Base-by-base conservation (phyloP, 768 basidiomycete species). In the Crepidotus variabilis region DNA sequence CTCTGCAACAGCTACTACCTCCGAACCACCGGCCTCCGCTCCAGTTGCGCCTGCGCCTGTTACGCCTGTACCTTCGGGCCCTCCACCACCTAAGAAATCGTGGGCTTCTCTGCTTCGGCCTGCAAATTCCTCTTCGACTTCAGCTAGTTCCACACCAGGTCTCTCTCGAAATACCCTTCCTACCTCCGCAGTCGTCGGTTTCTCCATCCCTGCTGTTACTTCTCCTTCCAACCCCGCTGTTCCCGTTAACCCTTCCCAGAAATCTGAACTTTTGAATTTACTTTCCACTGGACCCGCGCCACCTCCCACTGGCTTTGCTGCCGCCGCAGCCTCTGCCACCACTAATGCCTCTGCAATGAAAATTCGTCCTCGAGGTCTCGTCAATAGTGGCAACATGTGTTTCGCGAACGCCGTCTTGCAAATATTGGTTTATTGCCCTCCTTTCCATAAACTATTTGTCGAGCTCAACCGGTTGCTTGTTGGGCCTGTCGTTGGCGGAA, bases 371-470 rank as follows among this genome's bases (percentile, higher is more conserved):
- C 78, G 95, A 13, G 96, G 96, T 4, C 73, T 99, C 50, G 78
- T 98, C 62, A 99, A 99, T 71, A 88, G 84, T 2, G 95, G 96
- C 0, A 99, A 99, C 71, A 87, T 98, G 86, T 99, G 96, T 69
- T 99, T 98, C 67, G 94, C 94, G 24, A 99, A 98, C 65, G 86
- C 94, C 0, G 90, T 98, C 21, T 75, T 99, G 28, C 96, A 98
- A 73, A 84, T 90, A 1, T 78, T 99, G 24, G 82, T 95, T 0
- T 96, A 94, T 70, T 93, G 89, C 63, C 79, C 82, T n/a, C 92
- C 90, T 1, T 98, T 98, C 70, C 85, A 86, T 65, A 78, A 78
- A 47, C 70, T 98, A 34, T 89, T 99, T 65, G 74, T 72, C 20
- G 86, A 90, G 59, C 74, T 98, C 2, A 88, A 82, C 24, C 78